phyloP scores from a whole-genome alignment of 345 rosid genomes.

The Lenwebbia sp. region DNA sequence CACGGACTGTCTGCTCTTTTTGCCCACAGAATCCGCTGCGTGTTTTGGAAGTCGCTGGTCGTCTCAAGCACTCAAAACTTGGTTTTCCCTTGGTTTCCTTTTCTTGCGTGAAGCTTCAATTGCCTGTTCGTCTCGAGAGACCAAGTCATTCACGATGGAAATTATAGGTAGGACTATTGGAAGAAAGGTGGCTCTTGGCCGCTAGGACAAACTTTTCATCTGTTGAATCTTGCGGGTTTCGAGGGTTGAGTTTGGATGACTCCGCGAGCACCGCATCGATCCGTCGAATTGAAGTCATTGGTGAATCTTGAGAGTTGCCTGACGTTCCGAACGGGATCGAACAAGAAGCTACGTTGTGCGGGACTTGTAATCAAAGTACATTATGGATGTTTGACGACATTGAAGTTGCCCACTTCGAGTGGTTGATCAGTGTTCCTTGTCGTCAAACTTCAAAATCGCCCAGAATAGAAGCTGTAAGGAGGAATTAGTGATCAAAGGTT shows the following conservation, averaged over 20 bases:
- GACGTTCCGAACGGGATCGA: neutral
- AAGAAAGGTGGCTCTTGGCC: neutral
- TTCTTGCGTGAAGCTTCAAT: neutral
- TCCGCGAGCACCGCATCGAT: neutral
- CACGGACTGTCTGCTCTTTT: neutral
- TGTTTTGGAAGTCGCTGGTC: neutral
- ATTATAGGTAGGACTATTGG: neutral
- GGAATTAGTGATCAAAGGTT: neutral
- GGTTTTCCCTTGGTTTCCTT: neutral
- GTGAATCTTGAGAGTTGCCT: neutral
- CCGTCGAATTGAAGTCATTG: neutral
- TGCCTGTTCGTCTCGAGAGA: neutral
- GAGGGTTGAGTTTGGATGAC: neutral
- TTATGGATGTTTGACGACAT: neutral
- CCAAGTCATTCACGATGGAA: neutral
- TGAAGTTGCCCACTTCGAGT: neutral
- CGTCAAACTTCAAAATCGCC: neutral
- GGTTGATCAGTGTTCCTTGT: neutral
- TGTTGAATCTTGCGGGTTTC: neutral
- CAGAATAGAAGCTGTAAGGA: neutral
- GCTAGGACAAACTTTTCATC: neutral
- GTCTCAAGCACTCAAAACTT: neutral
- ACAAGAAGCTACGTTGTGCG: no score
- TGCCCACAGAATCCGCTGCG: neutral
- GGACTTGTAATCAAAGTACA: no score